phyloP scores from a whole-genome alignment of 2,329 filamentous ascomycete genomes.

The Scytalidium sp. region DNA sequence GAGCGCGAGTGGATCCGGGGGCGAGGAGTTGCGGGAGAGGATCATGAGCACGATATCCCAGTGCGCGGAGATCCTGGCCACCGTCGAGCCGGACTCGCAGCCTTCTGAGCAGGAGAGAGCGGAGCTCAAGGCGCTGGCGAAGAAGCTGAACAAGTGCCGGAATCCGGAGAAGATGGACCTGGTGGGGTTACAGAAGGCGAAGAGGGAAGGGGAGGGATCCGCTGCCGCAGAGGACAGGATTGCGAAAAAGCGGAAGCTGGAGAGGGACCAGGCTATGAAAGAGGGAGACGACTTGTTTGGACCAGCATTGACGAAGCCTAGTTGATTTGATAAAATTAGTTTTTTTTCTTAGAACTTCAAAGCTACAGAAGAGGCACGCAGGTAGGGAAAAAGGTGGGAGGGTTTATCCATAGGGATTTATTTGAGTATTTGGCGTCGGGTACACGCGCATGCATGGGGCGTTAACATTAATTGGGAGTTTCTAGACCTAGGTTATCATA shows the following conservation, averaged over 20 bases:
- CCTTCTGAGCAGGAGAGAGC: conserved; percentile 31
- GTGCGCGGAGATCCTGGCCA: conserved; percentile 53
- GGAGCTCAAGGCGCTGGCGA: conserved; percentile 56
- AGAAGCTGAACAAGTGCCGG: conserved; percentile 69
- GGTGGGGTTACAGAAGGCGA: conserved; percentile 58
- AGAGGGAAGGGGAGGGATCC: conserved; percentile 48
- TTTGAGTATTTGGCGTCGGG: too few species aligned
- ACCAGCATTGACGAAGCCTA: conserved; percentile 17
- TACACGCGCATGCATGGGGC: too few species aligned
- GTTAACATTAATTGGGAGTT: too few species aligned
- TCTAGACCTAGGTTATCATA: too few species aligned
- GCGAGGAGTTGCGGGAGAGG: conserved; percentile 37
- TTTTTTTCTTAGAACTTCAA: too few species aligned
- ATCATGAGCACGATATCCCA: conserved; percentile 45
- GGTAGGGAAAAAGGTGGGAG: too few species aligned
- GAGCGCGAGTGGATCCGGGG: conserved; percentile 17
- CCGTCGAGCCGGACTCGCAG: conserved; percentile 41
- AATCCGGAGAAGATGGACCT: conserved; percentile 74
- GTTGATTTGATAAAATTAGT: background rate
- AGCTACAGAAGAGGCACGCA: too few species aligned
- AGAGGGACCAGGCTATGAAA: conserved; percentile 34
- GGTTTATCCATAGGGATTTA: too few species aligned
- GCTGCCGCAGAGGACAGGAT: conserved; percentile 17
- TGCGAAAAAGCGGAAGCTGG: conserved; percentile 37
- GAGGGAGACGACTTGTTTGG: conserved; percentile 32